Evolutionary conservation across 805 yeast genomes (phyloP), one percentile per base, ranked within the genome.

Genomic region (Pichia exigua): DNA sequence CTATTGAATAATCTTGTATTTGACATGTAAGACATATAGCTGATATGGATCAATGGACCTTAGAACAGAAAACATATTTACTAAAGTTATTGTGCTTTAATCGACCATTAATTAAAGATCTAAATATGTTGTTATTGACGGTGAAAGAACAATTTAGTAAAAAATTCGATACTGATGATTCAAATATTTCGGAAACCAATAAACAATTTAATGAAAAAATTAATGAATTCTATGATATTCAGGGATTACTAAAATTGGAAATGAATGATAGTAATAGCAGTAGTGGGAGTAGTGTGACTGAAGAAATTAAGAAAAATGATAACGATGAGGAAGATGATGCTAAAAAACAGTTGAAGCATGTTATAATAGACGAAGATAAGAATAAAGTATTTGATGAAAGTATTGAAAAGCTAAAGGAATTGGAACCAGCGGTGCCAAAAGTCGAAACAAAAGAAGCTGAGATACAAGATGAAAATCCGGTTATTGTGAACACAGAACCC

Each of bases 81-180:
- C 47, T 66, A 45, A 56, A 59, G 20, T 50, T 59, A 15, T 38
- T 64, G 11, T 64, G 67, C 38, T 63, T 58, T 42, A 57, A 65
- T 48, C 64, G 63, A 47, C 70, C 70, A 21, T 48, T 64, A n/a
- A 68, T 67, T 4, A 52, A 55, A 20, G 45, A 54, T 1, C 46
- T 53, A 27, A 57, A 57, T 1, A 47, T 52, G 13, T 52, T 55
- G 20, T 57, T 51, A 17, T 46, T 50, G 7, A 47, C 48, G 13
- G 55, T 66, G 1, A 45, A 56, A 18, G 49, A 56, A 28, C 51
- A 57, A 40, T 21, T 66, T 22, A 51, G 56, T 17, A 58, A 53
- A 40, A 54, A 57, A 45, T 64, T 57, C 38, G 56, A 61, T 4
- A 58, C 51, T 12, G 35, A 49, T 10, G 46, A 45, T 3, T 44